Conservation (phyloP, 495 filamentous ascomycete species). For the Xylaria palmicola region DNA sequence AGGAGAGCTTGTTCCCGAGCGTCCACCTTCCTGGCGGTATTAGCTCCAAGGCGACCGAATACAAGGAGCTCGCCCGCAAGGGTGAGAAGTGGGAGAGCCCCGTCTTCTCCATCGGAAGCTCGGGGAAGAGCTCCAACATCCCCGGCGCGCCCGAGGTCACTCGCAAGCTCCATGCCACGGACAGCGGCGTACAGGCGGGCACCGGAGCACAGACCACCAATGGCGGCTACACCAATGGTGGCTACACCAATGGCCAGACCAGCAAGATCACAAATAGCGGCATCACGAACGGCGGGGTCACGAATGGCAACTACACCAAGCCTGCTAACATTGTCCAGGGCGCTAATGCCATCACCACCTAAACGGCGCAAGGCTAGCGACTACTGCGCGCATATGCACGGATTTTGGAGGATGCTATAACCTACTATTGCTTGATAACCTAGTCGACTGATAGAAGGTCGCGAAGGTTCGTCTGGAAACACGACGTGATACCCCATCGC, state of each 20-base stretch:
- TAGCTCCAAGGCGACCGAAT: constrained; percentile 91
- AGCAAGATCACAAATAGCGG: background rate
- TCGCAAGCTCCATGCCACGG: constrained; percentile 57
- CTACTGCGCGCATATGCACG: too few relatives aligned
- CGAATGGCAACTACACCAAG: constrained; percentile 7
- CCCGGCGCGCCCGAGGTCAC: constrained; percentile 61
- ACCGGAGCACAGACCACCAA: constrained; percentile 14
- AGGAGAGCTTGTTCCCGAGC: constrained; percentile 87
- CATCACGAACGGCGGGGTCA: background rate
- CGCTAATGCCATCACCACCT: background rate
- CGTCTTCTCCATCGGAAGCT: constrained; percentile 86
- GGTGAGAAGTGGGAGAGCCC: constrained; percentile 95
- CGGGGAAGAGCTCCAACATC: constrained; percentile 67
- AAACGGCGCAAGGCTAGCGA: background rate
- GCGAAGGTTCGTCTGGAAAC: too few relatives aligned
- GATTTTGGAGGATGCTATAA: too few relatives aligned
- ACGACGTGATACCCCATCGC: too few relatives aligned
- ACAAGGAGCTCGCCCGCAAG: constrained; percentile 80
- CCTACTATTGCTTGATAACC: too few relatives aligned
- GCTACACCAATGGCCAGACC: background rate
- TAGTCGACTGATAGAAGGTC: too few relatives aligned
- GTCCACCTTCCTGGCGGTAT: constrained; percentile 88
- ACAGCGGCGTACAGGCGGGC: background rate
- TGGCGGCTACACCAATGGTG: constrained; percentile 2
- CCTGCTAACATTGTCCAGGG: background rate